phyloP scores from a whole-genome alignment of 1,284 basidiomycete genomes.

The Trichosporon inkin region DNA sequence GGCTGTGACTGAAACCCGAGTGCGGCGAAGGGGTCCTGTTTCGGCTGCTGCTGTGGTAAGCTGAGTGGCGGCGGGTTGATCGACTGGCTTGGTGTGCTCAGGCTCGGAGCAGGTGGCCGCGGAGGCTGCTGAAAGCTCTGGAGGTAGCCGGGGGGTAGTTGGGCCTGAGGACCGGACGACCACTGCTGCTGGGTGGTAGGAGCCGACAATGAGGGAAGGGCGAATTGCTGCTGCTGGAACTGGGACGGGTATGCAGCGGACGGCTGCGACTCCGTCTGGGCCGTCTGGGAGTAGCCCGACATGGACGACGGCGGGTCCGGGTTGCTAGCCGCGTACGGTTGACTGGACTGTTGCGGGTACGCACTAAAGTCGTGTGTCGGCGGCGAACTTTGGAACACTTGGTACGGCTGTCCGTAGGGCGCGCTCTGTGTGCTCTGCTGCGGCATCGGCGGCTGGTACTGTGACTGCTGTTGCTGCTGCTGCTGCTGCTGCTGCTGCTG shows the following conservation, averaged over 20 bases:
- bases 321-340: not conserved
- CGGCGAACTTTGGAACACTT: slow-evolving; percentile 4
- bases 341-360: slow-evolving; percentile 4
- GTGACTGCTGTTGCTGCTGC: slow-evolving; percentile 15
- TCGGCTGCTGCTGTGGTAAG: slow-evolving; percentile 5
- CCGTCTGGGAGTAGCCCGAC: not conserved
- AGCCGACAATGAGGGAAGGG: not conserved
- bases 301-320: not conserved
- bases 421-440: slow-evolving; percentile 9
- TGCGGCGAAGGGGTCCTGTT: not conserved
- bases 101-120: not conserved
- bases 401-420: slow-evolving; percentile 11
- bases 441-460: slow-evolving; percentile 9
- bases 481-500: too few species aligned
- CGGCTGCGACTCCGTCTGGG: not conserved
- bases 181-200: not conserved
- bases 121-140: slow-evolving; percentile 8
- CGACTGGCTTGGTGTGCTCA: not conserved
- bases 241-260: not conserved
- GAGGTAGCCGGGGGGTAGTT: not conserved
- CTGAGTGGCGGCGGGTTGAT: slow-evolving; percentile 3
- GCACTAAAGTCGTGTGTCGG: not conserved
- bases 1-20: not conserved
- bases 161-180: not conserved
- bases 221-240: slow-evolving; percentile 4